These are phyloP conservation scores for Trichothecium roseum DNA, from an alignment of 2,329 filamentous ascomycete species.

Conservation along the genomic window DNA sequence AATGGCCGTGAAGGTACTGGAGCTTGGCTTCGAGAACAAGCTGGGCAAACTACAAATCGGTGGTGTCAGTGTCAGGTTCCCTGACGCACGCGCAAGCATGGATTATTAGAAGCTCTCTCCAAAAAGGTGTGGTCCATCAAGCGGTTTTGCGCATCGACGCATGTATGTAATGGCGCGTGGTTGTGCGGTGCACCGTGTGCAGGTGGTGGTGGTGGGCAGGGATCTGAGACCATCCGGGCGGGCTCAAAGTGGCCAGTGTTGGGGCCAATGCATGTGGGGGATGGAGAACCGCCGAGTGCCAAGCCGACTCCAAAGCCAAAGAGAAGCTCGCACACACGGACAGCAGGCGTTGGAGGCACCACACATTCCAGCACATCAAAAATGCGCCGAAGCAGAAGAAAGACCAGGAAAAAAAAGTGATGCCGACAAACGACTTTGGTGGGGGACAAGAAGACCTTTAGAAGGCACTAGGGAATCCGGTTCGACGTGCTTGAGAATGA, in stretches of 20 bases:
- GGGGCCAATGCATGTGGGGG: slow-evolving; percentile 1
- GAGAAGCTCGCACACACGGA: not conserved
- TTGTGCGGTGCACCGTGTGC: too few relatives aligned
- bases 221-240: not conserved
- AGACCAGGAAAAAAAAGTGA: too few relatives aligned
- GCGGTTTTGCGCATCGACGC: not conserved
- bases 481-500: too few relatives aligned
- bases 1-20: slow-evolving; percentile 5
- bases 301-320: not conserved
- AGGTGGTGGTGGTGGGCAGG: slow-evolving; percentile 7
- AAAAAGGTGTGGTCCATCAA: too few relatives aligned
- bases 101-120: too few relatives aligned
- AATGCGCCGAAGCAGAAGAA: too few relatives aligned
- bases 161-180: too few relatives aligned
- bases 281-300: slow-evolving; percentile 5
- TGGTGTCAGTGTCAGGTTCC: not conserved
- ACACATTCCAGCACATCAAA: not conserved
- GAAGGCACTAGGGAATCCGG: too few relatives aligned
- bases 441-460: too few relatives aligned
- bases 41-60: slow-evolving; percentile 7
- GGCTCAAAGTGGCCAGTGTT: not conserved
- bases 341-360: not conserved
- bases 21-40: slow-evolving; percentile 13
- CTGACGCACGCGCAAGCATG: too few relatives aligned
- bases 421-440: too few relatives aligned